These are phyloP conservation scores for Sphagnum fallax DNA, from an alignment of 228 moss, liverwort and hornwort species.

Conservation along the genomic window DNA sequence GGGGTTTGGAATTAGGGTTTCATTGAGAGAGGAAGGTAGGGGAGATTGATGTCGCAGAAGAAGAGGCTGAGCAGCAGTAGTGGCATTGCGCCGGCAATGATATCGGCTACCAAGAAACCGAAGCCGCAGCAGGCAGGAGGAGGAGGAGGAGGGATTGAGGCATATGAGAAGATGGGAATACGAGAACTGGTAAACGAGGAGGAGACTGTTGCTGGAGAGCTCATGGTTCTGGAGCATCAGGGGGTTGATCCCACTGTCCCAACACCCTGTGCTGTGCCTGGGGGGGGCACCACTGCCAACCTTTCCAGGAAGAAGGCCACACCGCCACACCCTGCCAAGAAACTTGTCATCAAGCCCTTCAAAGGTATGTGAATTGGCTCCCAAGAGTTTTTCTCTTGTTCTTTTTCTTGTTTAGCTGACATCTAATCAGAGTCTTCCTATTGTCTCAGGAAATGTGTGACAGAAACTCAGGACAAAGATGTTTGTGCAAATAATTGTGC, in stretches of 20 bases:
- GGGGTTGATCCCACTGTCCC: conserved; percentile 55
- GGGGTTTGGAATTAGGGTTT: no score
- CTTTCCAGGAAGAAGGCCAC: conserved; percentile 98
- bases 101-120: conserved; percentile 87
- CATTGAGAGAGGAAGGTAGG: background rate
- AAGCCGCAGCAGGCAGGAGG: conserved; percentile 51
- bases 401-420: no score
- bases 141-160: conserved; percentile 20
- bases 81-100: conserved; percentile 75
- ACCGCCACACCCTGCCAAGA: conserved; percentile 94
- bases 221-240: conserved; percentile 75
- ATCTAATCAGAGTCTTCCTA: no score
- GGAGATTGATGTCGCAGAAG: conserved; percentile 96
- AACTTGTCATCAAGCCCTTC: conserved; percentile 96
- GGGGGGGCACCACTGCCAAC: conserved; percentile 82
- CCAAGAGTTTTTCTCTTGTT: no score
- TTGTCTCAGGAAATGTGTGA: no score
- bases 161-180: conserved; percentile 74
- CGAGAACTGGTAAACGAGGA: conserved; percentile 29
- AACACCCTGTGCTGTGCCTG: conserved; percentile 30
- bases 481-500: no score
- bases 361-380: conserved; percentile 44
- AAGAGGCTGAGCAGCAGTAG: conserved; percentile 92
- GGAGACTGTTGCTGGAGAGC: conserved; percentile 38
- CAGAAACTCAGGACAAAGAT: no score